Evolutionary conservation across 2,329 filamentous ascomycete genomes (phyloP), one percentile per base, ranked within the genome.

Genomic region (Cytospora piceae): DNA sequence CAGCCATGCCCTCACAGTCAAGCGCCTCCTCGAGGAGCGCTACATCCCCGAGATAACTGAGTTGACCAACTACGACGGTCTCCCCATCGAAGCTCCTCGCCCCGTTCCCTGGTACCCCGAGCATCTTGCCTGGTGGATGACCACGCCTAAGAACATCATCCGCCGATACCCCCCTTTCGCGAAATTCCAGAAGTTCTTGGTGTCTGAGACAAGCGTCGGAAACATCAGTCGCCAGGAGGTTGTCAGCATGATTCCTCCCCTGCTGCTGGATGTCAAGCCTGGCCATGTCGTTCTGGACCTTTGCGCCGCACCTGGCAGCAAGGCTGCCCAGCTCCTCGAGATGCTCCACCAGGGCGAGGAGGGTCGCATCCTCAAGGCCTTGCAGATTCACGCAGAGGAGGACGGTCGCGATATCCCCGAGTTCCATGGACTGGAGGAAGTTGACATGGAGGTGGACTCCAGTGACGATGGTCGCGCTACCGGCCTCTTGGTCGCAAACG

Each of bases 201-300:
- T 99, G 58, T 96, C 94, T 61, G 95, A 99, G 83, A 97, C 95
- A 4, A 93, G 91, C 64, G 93, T 98, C 27, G 95, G 95, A 73
- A 99, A 98, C 77, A 98, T 99, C 73, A 97, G 92, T 78, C 88
- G 95, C 73, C 95, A 99, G 79, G 95, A 99, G 80, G 90, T 97
- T 54, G 95, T 99, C 74, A 97, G 93, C 81, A 99, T 99, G 95
- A 98, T 99, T 69, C 95, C 95, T 31, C 95, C 95, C 31, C 85
- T 98, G 72, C 83, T 98, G 72, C 91, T 99, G 83, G 94, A 98
- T 73, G 84, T 98, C 59, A 87, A 88, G 71, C 94, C 95, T 5
- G 92, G 94, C 61, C 96, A 97, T 90, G 91, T 90, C 1, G 94
- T 97, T 12, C 81, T 99, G 72, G 95, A 99, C 77, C 89, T 99